Base-by-base conservation (phyloP, 257 asterid species). In the Solanum boliviense region DNA sequence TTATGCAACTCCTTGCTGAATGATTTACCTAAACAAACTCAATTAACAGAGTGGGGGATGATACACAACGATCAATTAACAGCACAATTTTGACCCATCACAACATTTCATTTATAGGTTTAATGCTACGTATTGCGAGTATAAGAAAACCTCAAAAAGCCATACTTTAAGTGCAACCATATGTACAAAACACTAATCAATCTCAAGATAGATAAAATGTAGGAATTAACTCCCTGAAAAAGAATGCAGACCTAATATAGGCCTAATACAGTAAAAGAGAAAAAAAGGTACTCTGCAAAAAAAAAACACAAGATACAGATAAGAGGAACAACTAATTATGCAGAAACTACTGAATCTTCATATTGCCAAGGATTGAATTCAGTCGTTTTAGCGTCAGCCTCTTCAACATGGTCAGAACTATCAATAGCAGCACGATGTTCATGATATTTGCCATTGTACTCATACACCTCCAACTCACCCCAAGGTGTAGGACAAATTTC, bases 331-430 rank as follows among this genome's bases (percentile, higher is more conserved):
- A 29, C 85, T 48, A 35, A 85, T 67, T 85, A 67, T 27, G 79
- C 67, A 60, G 58, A 35, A 52, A 16, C 86, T n/a, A 34, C 84
- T 52, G 85, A 87, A 88, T 92, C 89, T 72, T 92, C 91, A 87
- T 93, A 97, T 91, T 96, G 97, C 99, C 99, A 97, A 7, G 99
- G 99, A 85, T 94, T 92, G 87, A 97, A 97, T 89, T 96, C 98
- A 11, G 44, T 89, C 25, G 94, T 93, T 88, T 92, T 88, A 67
- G 76, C 76, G 39, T 88, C 92, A 3, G 31, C 89, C 48, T 72
- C 92, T 13, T 86, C 88, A 29, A 90, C 93, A 39, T 83, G 32
- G 20, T 89, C 91, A 68, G 98, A 93, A 83, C 89, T 89, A 82
- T 94, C 98, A 2, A 94, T 71, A n/a, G 89, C 89, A 78, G 93